A percentile compares a stretch with the other conserved stretches of the same genome.
phyloP scores from a whole-genome alignment of 768 basidiomycete species.

The Trametes elegans region DNA sequence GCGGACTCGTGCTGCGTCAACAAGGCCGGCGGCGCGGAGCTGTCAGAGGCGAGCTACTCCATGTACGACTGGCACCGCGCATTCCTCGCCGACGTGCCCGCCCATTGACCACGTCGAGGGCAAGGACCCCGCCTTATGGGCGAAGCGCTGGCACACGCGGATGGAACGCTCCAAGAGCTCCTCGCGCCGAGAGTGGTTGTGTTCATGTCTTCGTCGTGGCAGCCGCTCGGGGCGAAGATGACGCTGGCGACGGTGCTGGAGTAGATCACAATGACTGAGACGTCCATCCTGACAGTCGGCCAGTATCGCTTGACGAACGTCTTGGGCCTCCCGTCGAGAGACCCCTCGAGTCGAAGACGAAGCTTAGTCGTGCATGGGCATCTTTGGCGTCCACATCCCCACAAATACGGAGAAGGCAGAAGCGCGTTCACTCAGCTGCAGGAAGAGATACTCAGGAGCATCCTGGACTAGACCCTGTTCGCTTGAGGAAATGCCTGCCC shows the following conservation, averaged over 20 bases:
- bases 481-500: no score
- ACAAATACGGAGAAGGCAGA: no score
- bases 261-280: not conserved
- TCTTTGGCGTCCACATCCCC: no score
- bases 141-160: not conserved
- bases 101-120: not conserved
- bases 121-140: not conserved
- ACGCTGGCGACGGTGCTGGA: not conserved
- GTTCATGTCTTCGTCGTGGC: not conserved
- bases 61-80: not conserved
- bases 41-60: not conserved
- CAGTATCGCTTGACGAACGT: no score
- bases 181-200: not conserved
- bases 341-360: no score
- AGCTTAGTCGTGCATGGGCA: no score
- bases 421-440: no score
- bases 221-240: not conserved
- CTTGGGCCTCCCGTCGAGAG: no score
- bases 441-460: no score
- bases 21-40: not conserved
- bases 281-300: not conserved
- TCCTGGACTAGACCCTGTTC: no score
- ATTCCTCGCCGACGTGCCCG: not conserved
- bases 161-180: constrained; percentile 3
- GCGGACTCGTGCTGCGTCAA: constrained; percentile 1